These are phyloP conservation scores for Chlamydomonas schloesseri DNA, from an alignment of 139 green algal species.

Conservation along the genomic window DNA sequence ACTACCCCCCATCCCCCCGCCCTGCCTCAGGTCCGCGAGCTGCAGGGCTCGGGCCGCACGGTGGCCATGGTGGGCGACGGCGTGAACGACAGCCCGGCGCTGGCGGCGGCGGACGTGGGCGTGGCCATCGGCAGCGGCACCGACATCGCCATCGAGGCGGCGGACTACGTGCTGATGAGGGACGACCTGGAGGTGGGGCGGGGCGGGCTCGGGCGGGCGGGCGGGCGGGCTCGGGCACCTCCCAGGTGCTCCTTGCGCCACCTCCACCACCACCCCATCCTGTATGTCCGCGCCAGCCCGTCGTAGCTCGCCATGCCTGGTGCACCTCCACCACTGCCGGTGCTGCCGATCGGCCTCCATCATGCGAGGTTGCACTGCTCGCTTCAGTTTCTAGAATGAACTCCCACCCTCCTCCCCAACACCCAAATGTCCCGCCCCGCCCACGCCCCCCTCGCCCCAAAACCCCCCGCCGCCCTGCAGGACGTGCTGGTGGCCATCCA, in stretches of 20 bases:
- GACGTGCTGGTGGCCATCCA: constrained; percentile 93
- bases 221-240: too few relatives aligned
- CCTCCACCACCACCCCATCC: background rate
- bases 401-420: background rate
- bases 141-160: constrained; percentile 85
- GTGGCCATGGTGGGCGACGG: constrained; percentile 99
- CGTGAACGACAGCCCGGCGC: constrained; percentile 96
- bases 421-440: background rate
- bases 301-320: too few relatives aligned
- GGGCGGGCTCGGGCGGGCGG: background rate
- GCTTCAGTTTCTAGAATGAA: too few relatives aligned
- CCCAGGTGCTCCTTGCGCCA: background rate
- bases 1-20: too few relatives aligned
- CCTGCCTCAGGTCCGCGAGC: constrained; percentile 54
- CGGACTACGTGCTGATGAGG: constrained; percentile 95
- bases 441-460: background rate
- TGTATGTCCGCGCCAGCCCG: too few relatives aligned
- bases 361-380: too few relatives aligned
- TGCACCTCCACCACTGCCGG: too few relatives aligned
- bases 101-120: constrained; percentile 95
- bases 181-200: constrained; percentile 76
- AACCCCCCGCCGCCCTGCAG: background rate
- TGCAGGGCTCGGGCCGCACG: constrained; percentile 66
- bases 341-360: too few relatives aligned
- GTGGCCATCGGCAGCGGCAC: constrained; percentile 91